phyloP scores from a whole-genome alignment of 2,329 filamentous ascomycete species.

The Epichloe gansuensis region DNA sequence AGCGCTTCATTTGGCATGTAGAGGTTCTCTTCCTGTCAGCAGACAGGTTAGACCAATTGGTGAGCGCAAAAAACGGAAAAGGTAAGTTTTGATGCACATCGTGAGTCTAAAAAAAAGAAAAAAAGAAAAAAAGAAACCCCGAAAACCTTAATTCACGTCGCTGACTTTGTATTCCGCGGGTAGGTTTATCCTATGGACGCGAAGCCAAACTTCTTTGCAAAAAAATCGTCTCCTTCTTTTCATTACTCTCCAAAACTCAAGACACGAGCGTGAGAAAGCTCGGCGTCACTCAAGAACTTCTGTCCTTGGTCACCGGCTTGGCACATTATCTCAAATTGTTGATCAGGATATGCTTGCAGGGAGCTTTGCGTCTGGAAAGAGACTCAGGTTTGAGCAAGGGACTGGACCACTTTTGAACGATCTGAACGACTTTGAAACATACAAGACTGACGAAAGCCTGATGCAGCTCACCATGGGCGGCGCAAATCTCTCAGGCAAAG shows the following conservation, averaged over 20 bases:
- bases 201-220: slow-evolving; percentile 99
- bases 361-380: slow-evolving; percentile 79
- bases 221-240: slow-evolving; percentile 97
- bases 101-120: background rate
- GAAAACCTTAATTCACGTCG: background rate
- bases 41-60: slow-evolving; percentile 68
- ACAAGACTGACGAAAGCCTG: slow-evolving; percentile 59
- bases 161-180: background rate
- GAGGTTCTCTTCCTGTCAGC: slow-evolving; percentile 84
- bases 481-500: slow-evolving; percentile 55
- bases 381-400: slow-evolving; percentile 65
- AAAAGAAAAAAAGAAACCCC: no score
- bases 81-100: slow-evolving; percentile 35
- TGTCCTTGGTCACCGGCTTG: slow-evolving; percentile 91
- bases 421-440: slow-evolving; percentile 68
- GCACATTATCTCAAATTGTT: slow-evolving; percentile 96
- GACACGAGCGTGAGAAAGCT: slow-evolving; percentile 82
- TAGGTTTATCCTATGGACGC: slow-evolving; percentile 78
- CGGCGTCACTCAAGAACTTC: slow-evolving; percentile 91
- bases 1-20: slow-evolving; percentile 92
- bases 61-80: slow-evolving; percentile 60
- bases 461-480: slow-evolving; percentile 55
- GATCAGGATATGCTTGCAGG: slow-evolving; percentile 92
- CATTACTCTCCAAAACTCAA: slow-evolving; percentile 85
- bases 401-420: slow-evolving; percentile 75